These are phyloP conservation scores for Piper longum DNA, from an alignment of 164 flowering plant genomes.

Conservation along the genomic window DNA sequence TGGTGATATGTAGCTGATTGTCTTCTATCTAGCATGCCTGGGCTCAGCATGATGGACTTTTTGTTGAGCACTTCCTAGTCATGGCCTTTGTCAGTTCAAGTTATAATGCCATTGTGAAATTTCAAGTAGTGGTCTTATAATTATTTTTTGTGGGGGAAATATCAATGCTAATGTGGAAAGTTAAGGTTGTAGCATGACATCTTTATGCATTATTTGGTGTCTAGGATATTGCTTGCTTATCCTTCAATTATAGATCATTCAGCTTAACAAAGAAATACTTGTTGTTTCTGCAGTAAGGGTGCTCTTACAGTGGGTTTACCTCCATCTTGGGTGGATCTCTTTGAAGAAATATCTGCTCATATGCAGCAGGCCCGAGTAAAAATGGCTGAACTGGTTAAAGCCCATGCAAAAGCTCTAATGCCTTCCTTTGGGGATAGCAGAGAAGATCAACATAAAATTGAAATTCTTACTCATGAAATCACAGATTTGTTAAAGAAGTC, in stretches of 20 bases:
- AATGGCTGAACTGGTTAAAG: constrained; percentile 74
- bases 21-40: too few species aligned
- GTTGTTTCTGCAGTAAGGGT: constrained; percentile 42
- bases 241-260: not conserved
- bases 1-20: too few species aligned
- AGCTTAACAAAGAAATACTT: not conserved
- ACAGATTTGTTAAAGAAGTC: constrained; percentile 65
- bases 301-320: constrained; percentile 77
- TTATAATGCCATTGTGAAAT: too few species aligned
- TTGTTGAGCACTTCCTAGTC: too few species aligned
- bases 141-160: not conserved
- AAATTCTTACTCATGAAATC: constrained; percentile 73
- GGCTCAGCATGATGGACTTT: too few species aligned
- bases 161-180: too few species aligned
- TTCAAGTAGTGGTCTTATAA: not conserved
- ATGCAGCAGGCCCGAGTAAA: constrained; percentile 60
- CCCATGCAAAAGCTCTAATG: constrained; percentile 89
- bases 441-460: constrained; percentile 74
- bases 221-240: not conserved
- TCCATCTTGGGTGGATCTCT: constrained; percentile 97
- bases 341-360: constrained; percentile 73
- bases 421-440: constrained; percentile 88
- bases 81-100: not conserved
- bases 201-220: not conserved
- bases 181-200: not conserved